A percentile compares a stretch with the other conserved stretches of the same genome.
These are phyloP conservation scores for Fusarium anthophilum DNA, from an alignment of 2,329 filamentous ascomycete genomes.

Conservation along the genomic window DNA sequence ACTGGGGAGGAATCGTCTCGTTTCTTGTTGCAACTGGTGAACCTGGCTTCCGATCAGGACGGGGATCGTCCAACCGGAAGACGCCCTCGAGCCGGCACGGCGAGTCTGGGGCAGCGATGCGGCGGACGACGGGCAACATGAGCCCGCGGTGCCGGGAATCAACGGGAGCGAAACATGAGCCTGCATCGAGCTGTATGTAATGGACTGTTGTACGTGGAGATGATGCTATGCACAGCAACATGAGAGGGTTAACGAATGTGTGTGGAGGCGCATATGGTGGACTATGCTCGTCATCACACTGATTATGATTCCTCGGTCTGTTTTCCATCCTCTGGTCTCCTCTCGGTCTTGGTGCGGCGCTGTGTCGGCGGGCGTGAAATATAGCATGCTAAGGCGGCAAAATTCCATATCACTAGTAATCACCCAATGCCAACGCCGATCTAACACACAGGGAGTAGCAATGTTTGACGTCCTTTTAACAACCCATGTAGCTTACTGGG, in stretches of 20 bases:
- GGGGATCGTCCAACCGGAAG: conserved; percentile 39
- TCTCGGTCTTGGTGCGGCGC: conserved; percentile 34
- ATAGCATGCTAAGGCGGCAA: conserved; percentile 15
- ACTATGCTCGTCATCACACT: conserved; percentile 2
- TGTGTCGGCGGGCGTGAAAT: conserved; percentile 35
- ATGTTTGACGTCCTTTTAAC: conserved; percentile 5
- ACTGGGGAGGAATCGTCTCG: conserved; percentile 27
- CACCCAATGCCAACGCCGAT: not conserved
- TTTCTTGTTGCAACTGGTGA: conserved; percentile 18
- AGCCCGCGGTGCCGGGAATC: conserved; percentile 36
- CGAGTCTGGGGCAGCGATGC: conserved; percentile 22
- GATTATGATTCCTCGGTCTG: not conserved
- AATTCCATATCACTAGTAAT: conserved; percentile 14
- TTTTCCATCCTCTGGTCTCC: conserved; percentile 1
- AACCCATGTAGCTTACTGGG: not conserved
- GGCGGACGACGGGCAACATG: conserved; percentile 27
- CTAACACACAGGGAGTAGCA: not conserved
- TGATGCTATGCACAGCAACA: conserved; percentile 11
- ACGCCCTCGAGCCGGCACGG: conserved; percentile 32
- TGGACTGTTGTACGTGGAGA: conserved; percentile 15
- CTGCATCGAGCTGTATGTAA: conserved; percentile 10
- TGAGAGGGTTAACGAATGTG: not conserved
- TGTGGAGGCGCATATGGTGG: conserved; percentile 10
- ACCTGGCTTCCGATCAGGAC: conserved; percentile 33
- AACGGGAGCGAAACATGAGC: conserved; percentile 29